Conservation (phyloP, 257 asterid genomes). For the Cinchona pubescens region DNA sequence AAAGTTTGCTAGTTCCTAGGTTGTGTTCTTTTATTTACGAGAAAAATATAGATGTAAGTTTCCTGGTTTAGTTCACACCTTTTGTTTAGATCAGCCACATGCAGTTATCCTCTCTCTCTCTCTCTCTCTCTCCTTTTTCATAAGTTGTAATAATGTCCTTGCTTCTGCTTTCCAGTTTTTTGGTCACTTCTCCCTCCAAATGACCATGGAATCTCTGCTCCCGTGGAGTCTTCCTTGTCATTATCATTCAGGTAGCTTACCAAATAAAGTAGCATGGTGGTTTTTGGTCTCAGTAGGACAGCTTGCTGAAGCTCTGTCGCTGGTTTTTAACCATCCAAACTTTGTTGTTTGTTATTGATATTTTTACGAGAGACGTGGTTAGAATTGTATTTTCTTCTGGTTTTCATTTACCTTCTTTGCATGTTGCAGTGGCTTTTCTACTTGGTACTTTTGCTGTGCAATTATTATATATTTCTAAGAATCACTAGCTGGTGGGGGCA, state of each 20-base stretch:
- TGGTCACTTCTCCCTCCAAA: constrained; percentile 83
- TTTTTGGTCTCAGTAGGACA: neutral
- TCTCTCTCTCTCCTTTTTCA: too few relatives aligned
- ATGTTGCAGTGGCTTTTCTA: neutral
- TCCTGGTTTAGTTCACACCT: neutral
- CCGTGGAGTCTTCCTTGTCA: constrained; percentile 79
- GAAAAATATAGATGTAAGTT: neutral
- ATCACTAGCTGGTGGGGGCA: neutral
- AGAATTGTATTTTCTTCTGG: neutral
- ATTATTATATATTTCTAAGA: neutral
- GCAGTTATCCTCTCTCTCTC: too few relatives aligned
- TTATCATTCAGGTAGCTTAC: constrained; percentile 68
- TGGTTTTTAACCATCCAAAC: neutral
- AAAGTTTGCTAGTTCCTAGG: neutral
- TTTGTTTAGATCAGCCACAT: too few relatives aligned
- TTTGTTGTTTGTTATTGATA: neutral
- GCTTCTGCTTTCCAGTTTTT: constrained; percentile 53
- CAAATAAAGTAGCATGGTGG: neutral
- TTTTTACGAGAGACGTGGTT: neutral
- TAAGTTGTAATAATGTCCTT: neutral
- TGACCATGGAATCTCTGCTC: constrained; percentile 49
- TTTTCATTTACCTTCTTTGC: neutral
- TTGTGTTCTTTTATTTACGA: too few relatives aligned
- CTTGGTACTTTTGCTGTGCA: neutral
- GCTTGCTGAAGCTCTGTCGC: too few relatives aligned